Conservation (phyloP, 768 basidiomycete species). For the Podaxis sp. region DNA sequence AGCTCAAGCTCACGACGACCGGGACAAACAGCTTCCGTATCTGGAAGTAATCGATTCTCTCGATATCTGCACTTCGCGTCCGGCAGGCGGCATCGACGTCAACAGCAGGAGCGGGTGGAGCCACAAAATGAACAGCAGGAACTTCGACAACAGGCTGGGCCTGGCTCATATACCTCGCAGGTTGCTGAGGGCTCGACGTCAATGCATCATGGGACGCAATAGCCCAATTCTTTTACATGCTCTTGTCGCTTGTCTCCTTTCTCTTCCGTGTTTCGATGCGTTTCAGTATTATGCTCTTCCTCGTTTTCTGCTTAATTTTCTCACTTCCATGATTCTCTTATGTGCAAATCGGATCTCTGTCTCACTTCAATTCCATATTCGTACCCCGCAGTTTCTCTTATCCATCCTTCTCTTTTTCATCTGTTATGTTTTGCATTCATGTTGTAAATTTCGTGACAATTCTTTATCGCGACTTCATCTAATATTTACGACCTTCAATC, state of each 20-base stretch:
- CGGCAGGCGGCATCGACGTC: constrained; percentile 29
- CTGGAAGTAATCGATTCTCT: constrained; percentile 40
- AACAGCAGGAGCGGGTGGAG: constrained; percentile 3
- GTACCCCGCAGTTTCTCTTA: not conserved
- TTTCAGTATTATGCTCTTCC: not conserved
- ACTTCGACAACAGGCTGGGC: not conserved
- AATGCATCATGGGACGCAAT: not conserved
- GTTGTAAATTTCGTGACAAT: not conserved
- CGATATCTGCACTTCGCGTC: constrained; percentile 55
- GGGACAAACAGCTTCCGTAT: not conserved
- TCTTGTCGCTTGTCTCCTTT: not conserved
- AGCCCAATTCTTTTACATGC: not conserved
- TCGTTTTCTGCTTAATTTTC: not conserved
- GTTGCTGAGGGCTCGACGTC: not conserved
- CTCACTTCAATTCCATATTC: not conserved
- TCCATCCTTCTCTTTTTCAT: not conserved
- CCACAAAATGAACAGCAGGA: not conserved
- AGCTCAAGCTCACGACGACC: not conserved
- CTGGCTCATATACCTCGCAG: not conserved
- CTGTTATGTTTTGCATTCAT: not conserved
- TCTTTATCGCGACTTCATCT: too few relatives aligned
- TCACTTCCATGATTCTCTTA: not conserved
- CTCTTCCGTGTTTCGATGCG: not conserved
- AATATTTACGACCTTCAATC: too few relatives aligned
- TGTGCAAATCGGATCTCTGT: not conserved